Conservation (phyloP, 192 early-diverging fungal genomes). For the Gaertneriomyces semiglobifer region DNA sequence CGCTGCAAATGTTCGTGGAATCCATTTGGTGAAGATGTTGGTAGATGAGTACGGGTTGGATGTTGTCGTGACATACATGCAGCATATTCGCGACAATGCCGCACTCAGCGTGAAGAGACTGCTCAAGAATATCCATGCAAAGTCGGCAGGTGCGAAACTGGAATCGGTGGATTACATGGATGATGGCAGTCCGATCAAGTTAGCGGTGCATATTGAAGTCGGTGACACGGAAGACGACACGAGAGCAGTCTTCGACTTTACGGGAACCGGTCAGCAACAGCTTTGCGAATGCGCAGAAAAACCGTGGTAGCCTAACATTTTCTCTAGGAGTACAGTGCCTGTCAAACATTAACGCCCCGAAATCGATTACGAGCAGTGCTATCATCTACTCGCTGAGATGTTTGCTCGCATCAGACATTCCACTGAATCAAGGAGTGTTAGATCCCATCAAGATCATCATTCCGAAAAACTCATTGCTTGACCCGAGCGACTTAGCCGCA, state of each 20-base stretch:
- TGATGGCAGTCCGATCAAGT: slow-evolving; percentile 78
- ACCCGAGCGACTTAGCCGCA: slow-evolving; percentile 76
- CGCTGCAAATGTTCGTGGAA: slow-evolving; percentile 94
- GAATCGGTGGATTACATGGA: slow-evolving; percentile 79
- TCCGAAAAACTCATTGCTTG: slow-evolving; percentile 73
- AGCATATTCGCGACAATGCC: slow-evolving; percentile 84
- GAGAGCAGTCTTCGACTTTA: slow-evolving; percentile 89
- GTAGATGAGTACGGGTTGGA: slow-evolving; percentile 81
- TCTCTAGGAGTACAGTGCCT: background rate
- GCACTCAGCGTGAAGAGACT: slow-evolving; percentile 78
- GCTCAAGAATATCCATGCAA: slow-evolving; percentile 57
- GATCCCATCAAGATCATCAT: slow-evolving; percentile 76
- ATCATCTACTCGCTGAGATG: slow-evolving; percentile 95
- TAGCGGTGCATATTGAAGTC: slow-evolving; percentile 63
- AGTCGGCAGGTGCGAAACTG: slow-evolving; percentile 33
- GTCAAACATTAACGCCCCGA: slow-evolving; percentile 73
- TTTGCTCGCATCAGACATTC: slow-evolving; percentile 86
- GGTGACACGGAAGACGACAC: slow-evolving; percentile 54
- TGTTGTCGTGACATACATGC: slow-evolving; percentile 95
- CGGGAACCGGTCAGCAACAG: slow-evolving; percentile 74
- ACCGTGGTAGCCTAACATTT: background rate
- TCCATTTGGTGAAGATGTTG: slow-evolving; percentile 72
- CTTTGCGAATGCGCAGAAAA: background rate
- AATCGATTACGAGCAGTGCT: slow-evolving; percentile 76
- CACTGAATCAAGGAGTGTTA: slow-evolving; percentile 94